phyloP scores from a whole-genome alignment of 148 eudicot genomes.

The Rhododendron molle region DNA sequence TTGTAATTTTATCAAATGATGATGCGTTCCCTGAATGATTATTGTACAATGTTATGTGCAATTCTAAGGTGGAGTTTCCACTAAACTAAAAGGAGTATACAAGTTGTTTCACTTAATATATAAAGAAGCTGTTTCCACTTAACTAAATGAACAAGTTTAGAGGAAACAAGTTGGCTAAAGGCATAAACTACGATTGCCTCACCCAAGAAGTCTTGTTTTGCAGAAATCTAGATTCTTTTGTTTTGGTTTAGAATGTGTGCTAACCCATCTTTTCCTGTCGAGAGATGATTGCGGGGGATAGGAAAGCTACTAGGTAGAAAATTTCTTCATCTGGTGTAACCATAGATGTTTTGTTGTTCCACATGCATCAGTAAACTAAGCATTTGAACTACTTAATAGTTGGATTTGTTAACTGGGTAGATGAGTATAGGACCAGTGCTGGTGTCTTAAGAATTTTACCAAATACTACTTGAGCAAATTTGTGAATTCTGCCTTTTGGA shows the following conservation, averaged over 20 bases:
- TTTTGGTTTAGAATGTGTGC: slow-evolving; percentile 51
- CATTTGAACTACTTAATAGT: slow-evolving; percentile 28
- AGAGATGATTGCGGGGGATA: slow-evolving; percentile 47
- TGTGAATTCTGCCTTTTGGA: slow-evolving; percentile 61
- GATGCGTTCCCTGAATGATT: too few relatives aligned
- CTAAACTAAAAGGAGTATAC: too few relatives aligned
- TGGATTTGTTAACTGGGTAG: slow-evolving; percentile 81
- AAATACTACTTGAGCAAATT: slow-evolving; percentile 62
- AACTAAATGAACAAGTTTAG: too few relatives aligned
- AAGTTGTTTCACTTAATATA: too few relatives aligned
- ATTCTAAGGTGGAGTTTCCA: too few relatives aligned
- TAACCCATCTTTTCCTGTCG: slow-evolving; percentile 56
- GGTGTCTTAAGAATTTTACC: slow-evolving; percentile 66
- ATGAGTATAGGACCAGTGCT: slow-evolving; percentile 82
- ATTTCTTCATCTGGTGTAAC: slow-evolving; percentile 79
- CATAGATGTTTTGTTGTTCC: slow-evolving; percentile 65
- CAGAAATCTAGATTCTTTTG: slow-evolving; percentile 59
- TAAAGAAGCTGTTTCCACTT: too few relatives aligned
- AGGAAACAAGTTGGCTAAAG: too few relatives aligned
- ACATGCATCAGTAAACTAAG: slow-evolving; percentile 32
- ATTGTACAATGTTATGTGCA: too few relatives aligned
- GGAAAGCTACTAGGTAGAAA: slow-evolving; percentile 65
- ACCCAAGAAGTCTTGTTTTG: slow-evolving; percentile 38
- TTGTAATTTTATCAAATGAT: too few relatives aligned
- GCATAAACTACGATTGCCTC: slow-evolving; percentile 35